A percentile compares a stretch with the other conserved stretches of the same genome.
Evolutionary conservation across 2,329 filamentous ascomycete species (phyloP).

Genomic region (Claviceps capensis): DNA sequence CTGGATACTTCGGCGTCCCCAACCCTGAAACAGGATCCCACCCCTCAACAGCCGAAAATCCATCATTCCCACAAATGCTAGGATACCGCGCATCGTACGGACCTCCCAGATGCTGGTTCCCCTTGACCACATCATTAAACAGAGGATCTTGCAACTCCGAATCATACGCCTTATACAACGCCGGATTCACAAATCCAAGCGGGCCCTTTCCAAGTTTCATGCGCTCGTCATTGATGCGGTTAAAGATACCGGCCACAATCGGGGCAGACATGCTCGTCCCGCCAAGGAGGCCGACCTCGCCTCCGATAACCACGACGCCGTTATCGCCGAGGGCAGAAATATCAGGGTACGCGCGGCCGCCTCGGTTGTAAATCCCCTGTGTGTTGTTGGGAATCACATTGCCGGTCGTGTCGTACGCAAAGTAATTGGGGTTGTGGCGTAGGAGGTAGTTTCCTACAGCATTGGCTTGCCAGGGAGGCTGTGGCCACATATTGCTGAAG

Average conservation of each 20-base stretch:
- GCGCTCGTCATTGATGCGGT: slow-evolving; percentile 18
- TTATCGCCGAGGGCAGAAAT: slow-evolving; percentile 30
- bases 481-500: slow-evolving; percentile 33
- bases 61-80: slow-evolving; percentile 9
- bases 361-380: slow-evolving; percentile 28
- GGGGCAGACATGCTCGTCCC: slow-evolving; percentile 32
- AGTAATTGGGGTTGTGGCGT: slow-evolving; percentile 7
- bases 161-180: slow-evolving; percentile 11
- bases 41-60: slow-evolving; percentile 10
- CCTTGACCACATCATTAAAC: slow-evolving; percentile 8
- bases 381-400: slow-evolving; percentile 7
- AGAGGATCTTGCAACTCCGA: slow-evolving; percentile 1
- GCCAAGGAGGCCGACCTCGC: slow-evolving; percentile 26
- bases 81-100: slow-evolving; percentile 1
- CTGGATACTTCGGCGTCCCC: slow-evolving; percentile 9
- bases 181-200: slow-evolving; percentile 22
- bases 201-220: slow-evolving; percentile 15
- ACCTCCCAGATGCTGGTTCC: slow-evolving; percentile 10
- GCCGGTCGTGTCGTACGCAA: slow-evolving; percentile 8
- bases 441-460: slow-evolving; percentile 11
- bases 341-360: slow-evolving; percentile 34
- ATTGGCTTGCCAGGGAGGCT: slow-evolving; percentile 31
- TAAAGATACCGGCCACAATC: slow-evolving; percentile 20
- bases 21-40: slow-evolving; percentile 11
- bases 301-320: slow-evolving; percentile 28